phyloP scores from a whole-genome alignment of 2,329 filamentous ascomycete genomes.

The Xylariaceae sp. region DNA sequence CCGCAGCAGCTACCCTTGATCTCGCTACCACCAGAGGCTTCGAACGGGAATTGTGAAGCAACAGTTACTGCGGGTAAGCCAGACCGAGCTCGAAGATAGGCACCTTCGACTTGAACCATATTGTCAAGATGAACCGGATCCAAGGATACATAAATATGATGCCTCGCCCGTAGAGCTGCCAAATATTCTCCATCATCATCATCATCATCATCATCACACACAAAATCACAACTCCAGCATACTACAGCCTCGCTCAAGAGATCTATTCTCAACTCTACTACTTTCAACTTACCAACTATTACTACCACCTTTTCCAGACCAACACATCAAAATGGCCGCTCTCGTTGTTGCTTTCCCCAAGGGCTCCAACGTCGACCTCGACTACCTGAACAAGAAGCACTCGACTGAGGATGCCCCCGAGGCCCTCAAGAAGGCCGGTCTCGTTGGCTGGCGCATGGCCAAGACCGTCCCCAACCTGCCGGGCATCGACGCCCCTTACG shows the following conservation, averaged over 20 bases:
- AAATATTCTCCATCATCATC: not conserved
- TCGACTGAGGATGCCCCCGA: conserved; percentile 1
- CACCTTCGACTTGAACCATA: too few relatives aligned
- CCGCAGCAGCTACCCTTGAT: too few relatives aligned
- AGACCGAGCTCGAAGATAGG: too few relatives aligned
- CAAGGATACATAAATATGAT: too few relatives aligned
- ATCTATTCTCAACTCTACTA: too few relatives aligned
- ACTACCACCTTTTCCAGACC: not conserved
- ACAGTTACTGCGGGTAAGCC: too few relatives aligned
- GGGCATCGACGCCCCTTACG: conserved; percentile 6
- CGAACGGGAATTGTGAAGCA: too few relatives aligned
- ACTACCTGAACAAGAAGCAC: conserved; percentile 11
- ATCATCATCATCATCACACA: not conserved
- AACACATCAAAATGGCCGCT: conserved; percentile 1
- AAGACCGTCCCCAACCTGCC: not conserved
- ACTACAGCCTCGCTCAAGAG: too few relatives aligned
- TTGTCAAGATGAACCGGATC: too few relatives aligned
- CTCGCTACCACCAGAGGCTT: too few relatives aligned
- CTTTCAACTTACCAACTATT: too few relatives aligned
- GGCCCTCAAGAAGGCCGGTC: conserved; percentile 1
- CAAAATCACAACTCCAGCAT: not conserved
- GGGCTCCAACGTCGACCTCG: conserved; percentile 9
- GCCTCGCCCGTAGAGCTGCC: not conserved
- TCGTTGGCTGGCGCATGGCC: conserved; percentile 2
- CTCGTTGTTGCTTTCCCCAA: conserved; percentile 7